Conservation (phyloP, 345 rosid genomes). For the Bruguiera parviflora region DNA sequence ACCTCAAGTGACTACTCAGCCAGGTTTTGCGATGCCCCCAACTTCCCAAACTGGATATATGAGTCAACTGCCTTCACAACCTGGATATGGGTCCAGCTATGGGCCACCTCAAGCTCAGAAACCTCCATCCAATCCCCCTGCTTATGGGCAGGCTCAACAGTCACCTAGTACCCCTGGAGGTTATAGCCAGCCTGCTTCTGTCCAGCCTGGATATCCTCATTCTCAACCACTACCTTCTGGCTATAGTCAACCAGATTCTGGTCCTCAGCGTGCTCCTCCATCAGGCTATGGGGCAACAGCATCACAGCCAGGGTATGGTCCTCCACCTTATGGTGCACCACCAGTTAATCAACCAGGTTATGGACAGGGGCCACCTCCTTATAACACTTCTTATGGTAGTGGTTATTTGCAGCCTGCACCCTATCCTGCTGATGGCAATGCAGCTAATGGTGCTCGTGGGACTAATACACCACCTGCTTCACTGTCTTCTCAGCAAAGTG, state of each 20-base stretch:
- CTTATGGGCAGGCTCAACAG: slow-evolving; percentile 80
- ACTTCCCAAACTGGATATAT: slow-evolving; percentile 76
- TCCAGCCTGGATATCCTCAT: slow-evolving; percentile 71
- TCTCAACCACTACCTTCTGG: slow-evolving; percentile 75
- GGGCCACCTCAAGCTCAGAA: slow-evolving; percentile 70
- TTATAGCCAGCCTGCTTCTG: slow-evolving; percentile 53
- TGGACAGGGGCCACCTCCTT: slow-evolving; percentile 58
- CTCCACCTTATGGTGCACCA: slow-evolving; percentile 42
- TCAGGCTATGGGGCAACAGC: slow-evolving; percentile 37
- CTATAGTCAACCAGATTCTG: slow-evolving; percentile 61
- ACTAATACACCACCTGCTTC: slow-evolving; percentile 40
- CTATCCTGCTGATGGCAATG: slow-evolving; percentile 52
- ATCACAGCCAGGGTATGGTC: slow-evolving; percentile 50
- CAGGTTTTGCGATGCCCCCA: slow-evolving; percentile 67
- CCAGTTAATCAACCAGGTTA: slow-evolving; percentile 52
- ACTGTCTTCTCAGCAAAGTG: slow-evolving; percentile 55
- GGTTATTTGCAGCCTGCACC: slow-evolving; percentile 46
- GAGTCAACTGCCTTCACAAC: slow-evolving; percentile 49
- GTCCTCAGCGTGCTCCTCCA: slow-evolving; percentile 38
- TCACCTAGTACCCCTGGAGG: slow-evolving; percentile 71
- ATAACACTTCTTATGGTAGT: slow-evolving; percentile 50
- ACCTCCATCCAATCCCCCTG: slow-evolving; percentile 51
- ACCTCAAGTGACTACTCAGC: slow-evolving; percentile 50
- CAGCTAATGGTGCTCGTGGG: slow-evolving; percentile 27
- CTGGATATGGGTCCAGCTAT: slow-evolving; percentile 70